Percentiles rank a stretch among this genome's conserved stretches.
Conservation (phyloP, 306 rosid genomes). For the Trichosanthes cucumerina region DNA sequence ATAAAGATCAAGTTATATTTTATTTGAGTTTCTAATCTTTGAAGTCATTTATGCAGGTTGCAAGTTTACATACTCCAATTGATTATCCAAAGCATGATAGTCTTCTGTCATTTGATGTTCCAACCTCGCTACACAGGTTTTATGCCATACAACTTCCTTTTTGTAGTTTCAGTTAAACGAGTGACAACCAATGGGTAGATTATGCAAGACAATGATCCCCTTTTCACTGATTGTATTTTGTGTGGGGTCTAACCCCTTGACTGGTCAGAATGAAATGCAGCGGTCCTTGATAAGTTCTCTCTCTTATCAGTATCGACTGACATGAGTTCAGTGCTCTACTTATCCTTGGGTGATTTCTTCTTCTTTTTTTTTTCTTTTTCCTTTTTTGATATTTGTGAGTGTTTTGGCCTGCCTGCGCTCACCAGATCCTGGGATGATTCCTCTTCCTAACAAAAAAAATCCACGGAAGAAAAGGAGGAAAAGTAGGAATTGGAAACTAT, state of each 20-base stretch:
- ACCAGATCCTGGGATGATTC: too few species aligned
- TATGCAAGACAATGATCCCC: neutral
- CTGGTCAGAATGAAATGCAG: neutral
- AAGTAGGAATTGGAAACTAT: neutral
- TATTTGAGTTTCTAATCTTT: conserved; percentile 1
- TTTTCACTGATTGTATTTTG: neutral
- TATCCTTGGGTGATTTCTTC: neutral
- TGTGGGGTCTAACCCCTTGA: neutral
- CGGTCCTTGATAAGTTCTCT: neutral
- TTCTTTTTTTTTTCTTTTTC: too few species aligned
- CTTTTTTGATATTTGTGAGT: too few species aligned
- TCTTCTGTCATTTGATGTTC: conserved; percentile 69
- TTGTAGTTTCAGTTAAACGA: neutral
- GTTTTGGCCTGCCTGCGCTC: too few species aligned
- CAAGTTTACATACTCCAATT: conserved; percentile 52
- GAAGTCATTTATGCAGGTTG: conserved; percentile 35
- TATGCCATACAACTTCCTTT: neutral
- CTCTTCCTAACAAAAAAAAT: neutral
- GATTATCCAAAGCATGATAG: conserved; percentile 84
- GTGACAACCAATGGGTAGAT: neutral
- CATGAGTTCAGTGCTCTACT: neutral
- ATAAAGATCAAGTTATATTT: neutral
- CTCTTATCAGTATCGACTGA: neutral
- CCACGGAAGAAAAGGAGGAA: neutral
- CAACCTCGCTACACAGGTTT: conserved; percentile 93